Percentiles rank a stretch among this genome's conserved stretches.
phyloP scores from a whole-genome alignment of 2,329 filamentous ascomycete species.

The Zalaria sp. region DNA sequence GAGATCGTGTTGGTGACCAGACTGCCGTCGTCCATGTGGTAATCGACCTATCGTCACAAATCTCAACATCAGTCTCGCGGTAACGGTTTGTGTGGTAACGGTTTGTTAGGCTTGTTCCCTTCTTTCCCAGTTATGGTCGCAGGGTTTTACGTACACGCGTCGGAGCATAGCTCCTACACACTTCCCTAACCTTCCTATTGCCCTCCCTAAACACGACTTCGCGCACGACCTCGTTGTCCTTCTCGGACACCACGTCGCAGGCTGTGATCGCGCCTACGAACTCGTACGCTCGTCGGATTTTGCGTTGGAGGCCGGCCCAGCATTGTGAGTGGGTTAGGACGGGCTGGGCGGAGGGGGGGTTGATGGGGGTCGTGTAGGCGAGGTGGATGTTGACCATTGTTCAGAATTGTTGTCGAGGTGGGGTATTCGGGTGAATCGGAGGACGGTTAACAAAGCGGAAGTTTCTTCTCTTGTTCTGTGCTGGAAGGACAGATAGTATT shows the following conservation, averaged over 20 bases:
- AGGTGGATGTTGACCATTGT: constrained; percentile 24
- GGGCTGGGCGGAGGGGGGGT: constrained; percentile 23
- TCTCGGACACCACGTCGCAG: constrained; percentile 26
- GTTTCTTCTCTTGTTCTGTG: no score
- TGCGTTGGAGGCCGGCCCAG: constrained; percentile 31
- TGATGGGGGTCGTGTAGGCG: constrained; percentile 29
- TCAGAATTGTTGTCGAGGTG: no score
- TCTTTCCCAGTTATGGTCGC: no score
- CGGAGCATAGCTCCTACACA: constrained; percentile 6
- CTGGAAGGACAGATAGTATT: no score
- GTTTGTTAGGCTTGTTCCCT: no score
- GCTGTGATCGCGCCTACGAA: constrained; percentile 30
- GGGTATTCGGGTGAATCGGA: no score
- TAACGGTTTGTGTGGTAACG: no score
- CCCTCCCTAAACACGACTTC: constrained; percentile 25
- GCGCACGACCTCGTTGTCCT: constrained; percentile 17
- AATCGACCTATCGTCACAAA: constrained; percentile 24
- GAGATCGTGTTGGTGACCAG: constrained; percentile 31
- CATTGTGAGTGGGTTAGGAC: constrained; percentile 23
- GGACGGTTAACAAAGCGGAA: no score
- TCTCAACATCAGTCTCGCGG: constrained; percentile 21
- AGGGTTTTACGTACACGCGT: constrained; percentile 15
- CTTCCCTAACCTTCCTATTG: constrained; percentile 19
- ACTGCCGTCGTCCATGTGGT: constrained; percentile 27
- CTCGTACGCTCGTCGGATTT: constrained; percentile 30